These are phyloP conservation scores for Hyaloscypha finlandica DNA, from an alignment of 495 filamentous ascomycete genomes.

Conservation along the genomic window DNA sequence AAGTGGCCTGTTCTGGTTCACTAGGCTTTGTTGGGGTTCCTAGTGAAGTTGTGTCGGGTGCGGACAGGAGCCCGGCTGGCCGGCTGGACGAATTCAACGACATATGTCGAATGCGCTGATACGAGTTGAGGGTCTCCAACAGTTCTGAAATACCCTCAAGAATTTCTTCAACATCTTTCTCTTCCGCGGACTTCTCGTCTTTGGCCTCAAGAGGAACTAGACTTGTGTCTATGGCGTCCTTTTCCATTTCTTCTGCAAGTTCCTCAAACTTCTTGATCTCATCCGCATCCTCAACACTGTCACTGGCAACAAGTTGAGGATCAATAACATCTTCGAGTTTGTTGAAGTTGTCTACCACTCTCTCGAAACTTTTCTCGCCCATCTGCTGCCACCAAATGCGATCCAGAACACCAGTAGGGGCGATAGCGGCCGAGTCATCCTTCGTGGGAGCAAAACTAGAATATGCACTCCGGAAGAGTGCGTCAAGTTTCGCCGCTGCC, in stretches of 20 bases:
- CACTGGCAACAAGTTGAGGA: conserved; percentile 38
- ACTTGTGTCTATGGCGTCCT: conserved; percentile 47
- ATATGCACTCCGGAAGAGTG: conserved; percentile 78
- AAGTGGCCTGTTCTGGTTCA: conserved; percentile 69
- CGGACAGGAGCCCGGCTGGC: conserved; percentile 44
- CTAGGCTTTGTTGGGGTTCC: conserved; percentile 50
- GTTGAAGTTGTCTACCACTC: conserved; percentile 46
- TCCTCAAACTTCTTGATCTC: conserved; percentile 38
- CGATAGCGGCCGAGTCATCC: conserved; percentile 75
- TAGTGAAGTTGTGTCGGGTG: conserved; percentile 48
- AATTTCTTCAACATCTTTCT: conserved; percentile 71
- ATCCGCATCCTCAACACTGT: conserved; percentile 44
- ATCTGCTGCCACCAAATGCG: conserved; percentile 85
- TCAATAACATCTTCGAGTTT: conserved; percentile 33
- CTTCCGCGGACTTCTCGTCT: conserved; percentile 50
- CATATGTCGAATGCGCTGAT: conserved; percentile 79
- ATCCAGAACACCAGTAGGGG: conserved; percentile 69
- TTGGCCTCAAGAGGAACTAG: conserved; percentile 43
- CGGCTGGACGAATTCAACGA: conserved; percentile 52
- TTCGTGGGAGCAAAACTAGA: conserved; percentile 84
- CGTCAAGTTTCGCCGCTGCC: conserved; percentile 65
- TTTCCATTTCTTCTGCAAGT: conserved; percentile 22
- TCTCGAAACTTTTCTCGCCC: conserved; percentile 61
- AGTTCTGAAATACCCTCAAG: conserved; percentile 79
- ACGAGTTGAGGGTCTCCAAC: conserved; percentile 81